phyloP scores from a whole-genome alignment of 2,329 filamentous ascomycete species.

The Aspergillus pseudonomiae region DNA sequence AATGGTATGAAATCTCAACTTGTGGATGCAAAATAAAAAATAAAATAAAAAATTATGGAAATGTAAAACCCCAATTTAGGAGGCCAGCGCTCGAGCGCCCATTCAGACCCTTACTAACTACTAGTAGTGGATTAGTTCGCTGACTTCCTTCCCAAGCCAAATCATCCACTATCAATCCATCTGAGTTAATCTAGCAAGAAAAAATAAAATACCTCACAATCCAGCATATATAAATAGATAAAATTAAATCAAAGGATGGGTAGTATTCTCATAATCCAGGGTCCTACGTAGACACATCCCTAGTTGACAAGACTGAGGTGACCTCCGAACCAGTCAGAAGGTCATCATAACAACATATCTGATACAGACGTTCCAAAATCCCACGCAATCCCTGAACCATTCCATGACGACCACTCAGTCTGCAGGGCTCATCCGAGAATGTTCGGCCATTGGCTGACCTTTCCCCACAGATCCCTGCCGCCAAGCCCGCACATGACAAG shows the following conservation, averaged over 20 bases:
- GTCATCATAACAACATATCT: background rate
- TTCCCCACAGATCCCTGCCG: constrained; percentile 20
- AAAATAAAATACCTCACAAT: background rate
- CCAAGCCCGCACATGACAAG: constrained; percentile 29
- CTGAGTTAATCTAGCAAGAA: background rate
- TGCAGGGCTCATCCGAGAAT: background rate
- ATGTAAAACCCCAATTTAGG: background rate
- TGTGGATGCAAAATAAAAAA: background rate
- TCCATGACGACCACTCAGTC: background rate
- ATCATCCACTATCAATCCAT: background rate
- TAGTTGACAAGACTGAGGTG: background rate
- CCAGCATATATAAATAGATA: background rate
- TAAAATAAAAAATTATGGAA: background rate
- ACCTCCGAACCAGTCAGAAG: background rate
- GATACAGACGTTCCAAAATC: constrained; percentile 3
- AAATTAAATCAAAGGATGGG: no score
- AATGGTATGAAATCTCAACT: background rate
- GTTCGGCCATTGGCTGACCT: constrained; percentile 2
- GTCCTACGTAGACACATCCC: background rate
- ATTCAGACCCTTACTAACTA: constrained; percentile 1
- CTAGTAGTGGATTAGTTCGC: background rate
- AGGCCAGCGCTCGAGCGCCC: background rate
- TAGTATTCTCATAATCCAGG: background rate
- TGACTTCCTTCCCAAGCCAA: background rate
- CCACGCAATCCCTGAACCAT: constrained; percentile 6